Evolutionary conservation across 192 early-diverging fungal species (phyloP), one percentile per base, ranked within the genome.

Genomic region (Pilobolus umbonatus): DNA sequence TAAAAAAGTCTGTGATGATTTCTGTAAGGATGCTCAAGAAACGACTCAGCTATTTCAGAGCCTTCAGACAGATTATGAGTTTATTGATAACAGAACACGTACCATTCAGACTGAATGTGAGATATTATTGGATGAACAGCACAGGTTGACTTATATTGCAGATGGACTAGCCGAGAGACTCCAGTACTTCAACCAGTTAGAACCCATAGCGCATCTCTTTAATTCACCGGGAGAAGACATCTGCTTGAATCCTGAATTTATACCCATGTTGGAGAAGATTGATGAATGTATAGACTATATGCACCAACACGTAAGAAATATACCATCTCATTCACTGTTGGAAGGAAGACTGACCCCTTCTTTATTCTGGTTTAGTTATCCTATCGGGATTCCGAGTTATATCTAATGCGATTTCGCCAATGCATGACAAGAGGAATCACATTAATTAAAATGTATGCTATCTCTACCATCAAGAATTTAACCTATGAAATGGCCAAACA

Each of bases 391-490:
- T 85, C 92, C 6, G 93, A 95, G 55, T 80, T 98, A 39, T 98
- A 96, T 64, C 76, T 88, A 30, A 91, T 95, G 89, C 80, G 93
- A 19, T 97, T 94, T 67, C 76, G 89, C 17, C 94, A 98, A 62
- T 96, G 94, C 69, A 88, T 95, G 75, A 93, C 93, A n/a, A 84
- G 90, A 25, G 91, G 88, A 5, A 84, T 99, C 70, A 86, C 94
- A 19, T 72, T 97, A 32, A 93, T 99, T 67, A 98, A 98, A 63
- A 87, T 93, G 80, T 79, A 92, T 53, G 83, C 87, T 58, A 84
- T 94, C 25, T 81, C 80, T 30, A 77, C 75, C 3, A 72, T 95
- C 65, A 80, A 89, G 24, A 70, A 68, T 14, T 64, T 94, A 24
- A 76, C 74, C 2, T 65, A 67, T 19, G 87, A 92, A 28, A 74